Evolutionary conservation across 1,284 basidiomycete species (phyloP).

Genomic region (Schizopora paradoxa): DNA sequence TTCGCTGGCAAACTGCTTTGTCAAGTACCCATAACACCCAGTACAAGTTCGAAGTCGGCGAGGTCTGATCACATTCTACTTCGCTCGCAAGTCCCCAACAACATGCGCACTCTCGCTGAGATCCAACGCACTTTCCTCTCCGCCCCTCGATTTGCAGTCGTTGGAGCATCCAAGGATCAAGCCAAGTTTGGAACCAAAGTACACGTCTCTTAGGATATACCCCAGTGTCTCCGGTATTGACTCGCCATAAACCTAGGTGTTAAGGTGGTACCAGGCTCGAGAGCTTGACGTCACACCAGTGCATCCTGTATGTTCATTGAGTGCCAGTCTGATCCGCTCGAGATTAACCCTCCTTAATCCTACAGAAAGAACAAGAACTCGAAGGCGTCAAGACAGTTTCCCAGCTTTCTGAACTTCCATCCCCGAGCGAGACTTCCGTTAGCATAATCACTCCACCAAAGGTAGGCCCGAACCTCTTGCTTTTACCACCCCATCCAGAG

Average conservation of each 20-base stretch:
- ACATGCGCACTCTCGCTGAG: too few species aligned
- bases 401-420: conserved; percentile 52
- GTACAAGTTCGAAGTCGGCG: too few species aligned
- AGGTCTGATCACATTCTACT: too few species aligned
- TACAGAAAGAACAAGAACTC: conserved; percentile 58
- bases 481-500: background rate
- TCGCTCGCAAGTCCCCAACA: too few species aligned
- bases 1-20: too few species aligned
- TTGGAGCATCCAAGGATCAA: conserved; percentile 74
- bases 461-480: conserved; percentile 31
- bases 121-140: conserved; percentile 58
- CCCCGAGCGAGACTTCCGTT: conserved; percentile 66
- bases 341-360: conserved; percentile 2
- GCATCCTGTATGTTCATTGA: conserved; percentile 46
- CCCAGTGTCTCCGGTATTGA: background rate
- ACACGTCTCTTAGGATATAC: conserved; percentile 17
- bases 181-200: conserved; percentile 75
- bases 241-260: conserved; percentile 38
- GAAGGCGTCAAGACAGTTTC: conserved; percentile 54
- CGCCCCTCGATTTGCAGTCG: conserved; percentile 62
- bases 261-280: conserved; percentile 70
- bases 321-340: conserved; percentile 1
- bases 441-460: conserved; percentile 75
- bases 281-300: conserved; percentile 62
- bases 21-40: too few species aligned